Evolutionary conservation across 2,329 filamentous ascomycete genomes (phyloP).

Genomic region (Penicillium sp.): DNA sequence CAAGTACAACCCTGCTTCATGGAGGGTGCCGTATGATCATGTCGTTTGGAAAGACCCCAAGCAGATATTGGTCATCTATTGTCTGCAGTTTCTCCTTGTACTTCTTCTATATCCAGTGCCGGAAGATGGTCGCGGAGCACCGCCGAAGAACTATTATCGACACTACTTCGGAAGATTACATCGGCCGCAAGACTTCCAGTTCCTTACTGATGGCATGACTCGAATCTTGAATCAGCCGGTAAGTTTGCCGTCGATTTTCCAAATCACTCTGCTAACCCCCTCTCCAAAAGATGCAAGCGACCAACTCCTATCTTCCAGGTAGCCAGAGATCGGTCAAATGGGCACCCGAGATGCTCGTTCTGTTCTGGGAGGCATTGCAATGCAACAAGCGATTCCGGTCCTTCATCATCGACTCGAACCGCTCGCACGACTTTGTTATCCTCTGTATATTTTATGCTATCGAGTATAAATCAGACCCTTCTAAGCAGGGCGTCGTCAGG

Average conservation of each 20-base stretch:
- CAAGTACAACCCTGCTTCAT: conserved; percentile 90
- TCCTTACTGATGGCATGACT: conserved; percentile 88
- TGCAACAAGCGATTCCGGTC: conserved; percentile 96
- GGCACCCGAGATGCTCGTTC: conserved; percentile 89
- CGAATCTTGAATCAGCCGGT: conserved; percentile 81
- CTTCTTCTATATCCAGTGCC: conserved; percentile 80
- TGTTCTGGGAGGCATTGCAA: conserved; percentile 95
- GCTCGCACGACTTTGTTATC: conserved; percentile 85
- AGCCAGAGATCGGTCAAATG: conserved; percentile 72
- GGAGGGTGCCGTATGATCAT: conserved; percentile 89
- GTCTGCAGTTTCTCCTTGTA: conserved; percentile 78
- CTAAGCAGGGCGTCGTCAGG: conserved; percentile 82
- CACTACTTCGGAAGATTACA: conserved; percentile 86
- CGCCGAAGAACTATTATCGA: conserved; percentile 83
- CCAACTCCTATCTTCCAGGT: conserved; percentile 77
- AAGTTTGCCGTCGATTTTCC: conserved; percentile 18
- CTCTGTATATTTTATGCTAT: conserved; percentile 86
- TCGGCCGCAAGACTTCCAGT: conserved; percentile 92
- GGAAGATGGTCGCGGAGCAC: conserved; percentile 55
- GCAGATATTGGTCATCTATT: conserved; percentile 82
- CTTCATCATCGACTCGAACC: conserved; percentile 91
- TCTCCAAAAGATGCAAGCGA: conserved; percentile 79
- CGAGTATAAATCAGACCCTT: conserved; percentile 73
- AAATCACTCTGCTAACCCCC: too few relatives aligned
- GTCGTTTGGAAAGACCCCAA: conserved; percentile 85